phyloP scores from a whole-genome alignment of 1,139 yeast genomes.

The Kluyveromyces sp. region DNA sequence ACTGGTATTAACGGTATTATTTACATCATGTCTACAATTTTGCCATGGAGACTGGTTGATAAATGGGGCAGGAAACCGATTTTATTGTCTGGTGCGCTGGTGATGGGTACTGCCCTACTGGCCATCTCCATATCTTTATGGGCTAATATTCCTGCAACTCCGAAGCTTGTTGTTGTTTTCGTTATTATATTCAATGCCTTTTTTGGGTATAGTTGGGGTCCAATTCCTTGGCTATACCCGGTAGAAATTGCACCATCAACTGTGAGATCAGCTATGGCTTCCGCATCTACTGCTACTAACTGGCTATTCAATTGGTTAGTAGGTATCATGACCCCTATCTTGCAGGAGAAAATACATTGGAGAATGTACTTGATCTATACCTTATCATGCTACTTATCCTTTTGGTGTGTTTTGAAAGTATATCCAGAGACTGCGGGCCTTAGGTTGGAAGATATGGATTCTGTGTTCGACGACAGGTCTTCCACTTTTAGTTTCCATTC shows the following conservation, averaged over 20 bases:
- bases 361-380: constrained; percentile 78
- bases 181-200: constrained; percentile 75
- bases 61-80: constrained; percentile 87
- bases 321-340: constrained; percentile 83
- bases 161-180: constrained; percentile 63
- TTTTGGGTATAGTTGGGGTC: constrained; percentile 90
- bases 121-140: constrained; percentile 61
- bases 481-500: constrained; percentile 31
- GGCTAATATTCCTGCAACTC: constrained; percentile 54
- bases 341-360: constrained; percentile 74
- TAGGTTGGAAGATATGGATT: constrained; percentile 82
- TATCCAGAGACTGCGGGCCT: constrained; percentile 92
- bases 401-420: constrained; percentile 56
- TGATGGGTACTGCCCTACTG: constrained; percentile 69
- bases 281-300: constrained; percentile 83
- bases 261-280: constrained; percentile 90
- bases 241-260: constrained; percentile 81
- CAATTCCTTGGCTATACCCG: constrained; percentile 90
- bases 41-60: constrained; percentile 90
- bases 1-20: constrained; percentile 83
- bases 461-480: constrained; percentile 63
- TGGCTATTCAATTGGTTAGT: constrained; percentile 94
- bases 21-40: constrained; percentile 68
- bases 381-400: constrained; percentile 62
- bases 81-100: constrained; percentile 64